Conservation (phyloP, 2,329 filamentous ascomycete species). For the Didymella lethalis region DNA sequence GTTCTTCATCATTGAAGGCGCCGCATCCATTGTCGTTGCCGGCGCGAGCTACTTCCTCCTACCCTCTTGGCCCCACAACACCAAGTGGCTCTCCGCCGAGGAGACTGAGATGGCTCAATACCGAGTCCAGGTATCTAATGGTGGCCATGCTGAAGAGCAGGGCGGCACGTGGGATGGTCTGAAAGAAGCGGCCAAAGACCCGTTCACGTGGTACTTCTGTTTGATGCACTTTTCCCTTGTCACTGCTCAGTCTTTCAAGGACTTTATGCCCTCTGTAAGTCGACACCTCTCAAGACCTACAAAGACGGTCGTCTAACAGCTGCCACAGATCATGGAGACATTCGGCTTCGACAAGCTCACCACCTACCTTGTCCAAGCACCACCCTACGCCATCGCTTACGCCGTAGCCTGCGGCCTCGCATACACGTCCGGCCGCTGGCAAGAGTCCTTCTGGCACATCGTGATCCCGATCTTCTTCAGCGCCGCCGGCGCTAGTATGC, state of each 20-base stretch:
- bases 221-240: slow-evolving; percentile 52
- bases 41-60: slow-evolving; percentile 49
- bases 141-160: slow-evolving; percentile 50
- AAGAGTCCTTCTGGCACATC: slow-evolving; percentile 44
- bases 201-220: slow-evolving; percentile 53
- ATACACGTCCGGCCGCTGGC: slow-evolving; percentile 40
- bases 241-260: slow-evolving; percentile 44
- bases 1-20: slow-evolving; percentile 64
- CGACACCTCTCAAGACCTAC: not conserved
- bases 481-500: slow-evolving; percentile 33
- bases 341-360: slow-evolving; percentile 28
- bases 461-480: slow-evolving; percentile 34
- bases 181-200: slow-evolving; percentile 49
- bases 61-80: slow-evolving; percentile 36
- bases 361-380: slow-evolving; percentile 55
- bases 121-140: slow-evolving; percentile 39
- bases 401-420: slow-evolving; percentile 34
- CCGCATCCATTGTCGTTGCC: slow-evolving; percentile 57
- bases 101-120: slow-evolving; percentile 41
- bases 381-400: slow-evolving; percentile 50
- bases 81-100: slow-evolving; percentile 19
- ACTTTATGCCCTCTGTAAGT: slow-evolving; percentile 44
- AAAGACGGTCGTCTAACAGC: not conserved
- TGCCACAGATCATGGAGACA: slow-evolving; percentile 31
- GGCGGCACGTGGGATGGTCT: slow-evolving; percentile 52